phyloP scores from a whole-genome alignment of 2,329 filamentous ascomycete species.

The Rutstroemia sydowiana region DNA sequence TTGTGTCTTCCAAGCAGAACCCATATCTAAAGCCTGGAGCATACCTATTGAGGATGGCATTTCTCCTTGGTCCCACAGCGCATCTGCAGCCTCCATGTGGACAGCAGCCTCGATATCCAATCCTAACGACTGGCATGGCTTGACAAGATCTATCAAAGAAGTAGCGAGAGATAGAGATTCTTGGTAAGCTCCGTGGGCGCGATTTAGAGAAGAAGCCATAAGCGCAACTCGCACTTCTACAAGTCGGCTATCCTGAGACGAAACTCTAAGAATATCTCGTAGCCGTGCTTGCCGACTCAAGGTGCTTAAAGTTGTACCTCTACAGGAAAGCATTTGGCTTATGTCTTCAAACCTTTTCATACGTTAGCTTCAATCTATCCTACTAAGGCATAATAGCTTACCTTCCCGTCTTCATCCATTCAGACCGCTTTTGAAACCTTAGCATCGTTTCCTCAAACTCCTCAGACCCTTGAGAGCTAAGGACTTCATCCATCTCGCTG shows the following conservation, averaged over 20 bases:
- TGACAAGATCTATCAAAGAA: constrained; percentile 70
- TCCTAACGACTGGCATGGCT: constrained; percentile 60
- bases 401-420: constrained; percentile 80
- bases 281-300: constrained; percentile 64
- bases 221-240: constrained; percentile 73
- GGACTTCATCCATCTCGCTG: constrained; percentile 72
- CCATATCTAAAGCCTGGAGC: constrained; percentile 64
- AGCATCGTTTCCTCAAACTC: constrained; percentile 56
- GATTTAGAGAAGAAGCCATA: constrained; percentile 65
- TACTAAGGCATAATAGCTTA: constrained; percentile 36
- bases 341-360: constrained; percentile 64
- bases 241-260: constrained; percentile 55
- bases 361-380: background rate
- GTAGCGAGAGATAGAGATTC: constrained; percentile 83
- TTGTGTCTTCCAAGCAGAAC: constrained; percentile 57
- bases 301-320: constrained; percentile 75
- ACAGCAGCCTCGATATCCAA: constrained; percentile 71
- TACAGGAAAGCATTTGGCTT: constrained; percentile 70
- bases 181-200: constrained; percentile 74
- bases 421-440: constrained; percentile 56
- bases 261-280: constrained; percentile 52
- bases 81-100: constrained; percentile 76
- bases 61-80: constrained; percentile 91
- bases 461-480: constrained; percentile 51
- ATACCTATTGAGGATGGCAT: constrained; percentile 83